Percentiles rank a stretch among this genome's conserved stretches.
Conservation (phyloP, 225 moss, liverwort and hornwort genomes). For the Bryum argenteum region DNA sequence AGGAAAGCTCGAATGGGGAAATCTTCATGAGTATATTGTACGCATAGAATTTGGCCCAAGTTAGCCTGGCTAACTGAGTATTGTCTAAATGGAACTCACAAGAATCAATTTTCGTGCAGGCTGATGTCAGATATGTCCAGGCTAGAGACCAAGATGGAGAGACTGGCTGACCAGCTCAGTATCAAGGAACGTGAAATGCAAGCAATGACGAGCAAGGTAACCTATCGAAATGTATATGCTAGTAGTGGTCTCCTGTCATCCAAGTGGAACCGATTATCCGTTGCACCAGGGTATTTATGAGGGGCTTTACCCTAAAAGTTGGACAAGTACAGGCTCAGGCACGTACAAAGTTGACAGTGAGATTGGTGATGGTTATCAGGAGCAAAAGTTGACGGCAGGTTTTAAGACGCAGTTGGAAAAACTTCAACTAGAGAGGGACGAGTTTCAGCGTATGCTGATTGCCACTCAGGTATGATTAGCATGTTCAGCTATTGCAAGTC, state of each 20-base stretch:
- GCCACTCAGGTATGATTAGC: conserved; percentile 64
- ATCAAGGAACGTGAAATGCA: conserved; percentile 91
- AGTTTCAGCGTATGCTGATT: conserved; percentile 83
- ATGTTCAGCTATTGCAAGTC: conserved; percentile 17
- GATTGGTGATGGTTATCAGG: conserved; percentile 47
- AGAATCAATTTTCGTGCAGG: conserved; percentile 46
- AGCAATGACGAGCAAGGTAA: conserved; percentile 79
- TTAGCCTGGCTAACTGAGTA: background rate
- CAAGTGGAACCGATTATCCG: conserved; percentile 18
- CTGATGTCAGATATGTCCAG: conserved; percentile 91
- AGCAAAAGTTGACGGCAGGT: conserved; percentile 73
- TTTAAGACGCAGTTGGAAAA: conserved; percentile 83
- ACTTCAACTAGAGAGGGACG: conserved; percentile 83
- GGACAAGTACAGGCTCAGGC: conserved; percentile 17
- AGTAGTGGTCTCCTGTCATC: conserved; percentile 2
- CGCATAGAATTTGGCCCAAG: background rate
- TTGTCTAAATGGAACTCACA: conserved; percentile 3
- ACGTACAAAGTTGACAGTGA: conserved; percentile 17
- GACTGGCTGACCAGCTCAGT: conserved; percentile 68
- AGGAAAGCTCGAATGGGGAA: conserved; percentile 15
- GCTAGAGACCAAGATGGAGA: conserved; percentile 87
- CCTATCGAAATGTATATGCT: conserved; percentile 13
- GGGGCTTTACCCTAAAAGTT: conserved; percentile 1
- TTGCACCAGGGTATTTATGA: conserved; percentile 7
- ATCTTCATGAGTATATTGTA: conserved; percentile 7